Percentiles rank a stretch among this genome's conserved stretches.
Evolutionary conservation across 345 rosid species (phyloP).

Genomic region (Linum tenue): DNA sequence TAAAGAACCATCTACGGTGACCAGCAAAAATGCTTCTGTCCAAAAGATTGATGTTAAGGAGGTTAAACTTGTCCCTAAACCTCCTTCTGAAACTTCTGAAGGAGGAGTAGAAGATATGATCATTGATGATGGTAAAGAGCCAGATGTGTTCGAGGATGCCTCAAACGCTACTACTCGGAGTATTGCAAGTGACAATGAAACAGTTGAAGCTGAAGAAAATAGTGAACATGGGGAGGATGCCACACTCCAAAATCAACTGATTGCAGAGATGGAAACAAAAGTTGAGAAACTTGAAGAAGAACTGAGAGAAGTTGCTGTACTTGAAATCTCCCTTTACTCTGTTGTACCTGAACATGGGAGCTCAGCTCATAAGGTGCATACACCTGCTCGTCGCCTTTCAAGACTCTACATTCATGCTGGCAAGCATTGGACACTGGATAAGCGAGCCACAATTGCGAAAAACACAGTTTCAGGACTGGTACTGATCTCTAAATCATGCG

Average conservation of each 20-base stretch:
- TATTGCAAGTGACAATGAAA: constrained; percentile 51
- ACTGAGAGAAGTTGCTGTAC: constrained; percentile 93
- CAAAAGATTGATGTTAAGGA: constrained; percentile 13
- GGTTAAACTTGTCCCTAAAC: constrained; percentile 17
- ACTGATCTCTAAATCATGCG: constrained; percentile 75
- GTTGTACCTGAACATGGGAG: constrained; percentile 85
- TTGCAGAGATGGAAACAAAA: constrained; percentile 52
- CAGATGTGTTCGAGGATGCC: constrained; percentile 46
- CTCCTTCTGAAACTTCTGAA: constrained; percentile 32
- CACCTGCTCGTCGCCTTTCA: constrained; percentile 91
- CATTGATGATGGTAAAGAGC: constrained; percentile 40
- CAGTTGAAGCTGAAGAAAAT: constrained; percentile 48
- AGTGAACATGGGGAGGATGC: constrained; percentile 36
- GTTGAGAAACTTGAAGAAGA: constrained; percentile 85
- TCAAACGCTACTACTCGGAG: constrained; percentile 44
- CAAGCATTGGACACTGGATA: constrained; percentile 61
- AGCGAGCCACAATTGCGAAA: constrained; percentile 67
- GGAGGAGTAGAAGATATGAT: constrained; percentile 30
- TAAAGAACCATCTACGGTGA: constrained; percentile 28
- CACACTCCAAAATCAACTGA: constrained; percentile 35
- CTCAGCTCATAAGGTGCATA: constrained; percentile 84
- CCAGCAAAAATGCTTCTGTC: constrained; percentile 20
- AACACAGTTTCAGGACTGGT: constrained; percentile 80
- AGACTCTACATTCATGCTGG: constrained; percentile 86
- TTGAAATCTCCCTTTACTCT: constrained; percentile 82